Percentiles rank a stretch among this genome's conserved stretches.
phyloP scores from a whole-genome alignment of 225 moss, liverwort and hornwort species.

The Bryoerythrophyllum caledonicum region DNA sequence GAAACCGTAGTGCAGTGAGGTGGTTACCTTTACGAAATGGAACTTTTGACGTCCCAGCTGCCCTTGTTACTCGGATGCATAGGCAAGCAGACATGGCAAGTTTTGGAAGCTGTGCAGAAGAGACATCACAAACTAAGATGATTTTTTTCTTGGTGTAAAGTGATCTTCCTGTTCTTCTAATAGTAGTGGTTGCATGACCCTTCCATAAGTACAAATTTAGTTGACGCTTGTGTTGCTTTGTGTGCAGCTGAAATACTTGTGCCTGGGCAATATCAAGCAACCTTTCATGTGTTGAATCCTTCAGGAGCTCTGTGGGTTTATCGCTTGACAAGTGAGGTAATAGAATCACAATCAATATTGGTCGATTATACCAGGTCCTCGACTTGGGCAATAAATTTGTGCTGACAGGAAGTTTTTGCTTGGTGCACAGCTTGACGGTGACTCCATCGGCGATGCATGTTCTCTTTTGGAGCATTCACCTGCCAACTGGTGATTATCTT shows the following conservation, averaged over 20 bases:
- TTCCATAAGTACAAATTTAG: neutral
- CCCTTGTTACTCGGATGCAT: neutral
- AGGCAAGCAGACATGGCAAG: constrained; percentile 2
- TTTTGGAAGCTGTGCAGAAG: constrained; percentile 4
- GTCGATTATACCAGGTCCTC: neutral
- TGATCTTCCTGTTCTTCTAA: neutral
- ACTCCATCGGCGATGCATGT: neutral
- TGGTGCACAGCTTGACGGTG: neutral
- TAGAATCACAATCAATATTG: neutral
- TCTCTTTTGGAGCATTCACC: neutral
- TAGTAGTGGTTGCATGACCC: neutral
- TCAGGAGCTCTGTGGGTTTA: neutral
- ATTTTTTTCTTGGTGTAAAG: neutral
- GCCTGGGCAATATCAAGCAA: constrained; percentile 72
- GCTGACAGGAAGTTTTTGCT: neutral
- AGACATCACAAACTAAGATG: neutral
- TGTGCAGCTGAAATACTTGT: constrained; percentile 67
- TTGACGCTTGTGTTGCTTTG: constrained; percentile 7
- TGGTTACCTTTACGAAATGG: neutral
- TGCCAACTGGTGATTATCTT: neutral
- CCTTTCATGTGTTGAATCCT: constrained; percentile 46
- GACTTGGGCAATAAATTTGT: neutral
- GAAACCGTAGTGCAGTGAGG: neutral
- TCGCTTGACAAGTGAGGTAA: constrained; percentile 25
- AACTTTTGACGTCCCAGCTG: constrained; percentile 4